A percentile compares a stretch with the other conserved stretches of the same genome.
These are phyloP conservation scores for Dionaea muscipula DNA, from an alignment of 179 eudicot species.

Conservation along the genomic window DNA sequence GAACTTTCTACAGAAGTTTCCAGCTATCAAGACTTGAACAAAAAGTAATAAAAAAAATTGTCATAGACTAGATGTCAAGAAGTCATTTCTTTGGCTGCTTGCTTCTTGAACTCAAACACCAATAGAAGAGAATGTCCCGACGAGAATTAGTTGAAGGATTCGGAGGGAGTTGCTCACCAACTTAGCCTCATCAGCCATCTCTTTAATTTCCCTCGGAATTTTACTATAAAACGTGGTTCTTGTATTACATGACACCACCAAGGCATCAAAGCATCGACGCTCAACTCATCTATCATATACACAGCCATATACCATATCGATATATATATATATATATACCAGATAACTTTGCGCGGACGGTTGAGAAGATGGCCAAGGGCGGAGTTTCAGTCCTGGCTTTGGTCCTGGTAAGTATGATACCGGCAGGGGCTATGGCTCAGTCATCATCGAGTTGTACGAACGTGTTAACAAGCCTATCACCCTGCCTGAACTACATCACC, in stretches of 20 bases:
- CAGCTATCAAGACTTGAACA: too few species aligned
- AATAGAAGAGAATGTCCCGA: not conserved
- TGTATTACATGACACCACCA: not conserved
- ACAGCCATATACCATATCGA: not conserved
- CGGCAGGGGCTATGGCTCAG: conserved; percentile 26
- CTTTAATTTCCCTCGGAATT: conserved; percentile 8
- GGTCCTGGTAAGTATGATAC: conserved; percentile 7
- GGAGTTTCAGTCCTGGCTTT: conserved; percentile 5
- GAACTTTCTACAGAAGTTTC: too few species aligned
- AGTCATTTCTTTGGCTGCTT: too few species aligned
- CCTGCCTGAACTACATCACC: conserved; percentile 40
- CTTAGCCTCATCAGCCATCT: not conserved
- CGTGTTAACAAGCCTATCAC: conserved; percentile 41
- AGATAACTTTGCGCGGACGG: too few species aligned
- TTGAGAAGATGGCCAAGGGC: not conserved
- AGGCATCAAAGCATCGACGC: not conserved
- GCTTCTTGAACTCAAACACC: not conserved
- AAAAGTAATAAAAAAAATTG: too few species aligned
- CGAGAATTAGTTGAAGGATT: not conserved
- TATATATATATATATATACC: not conserved
- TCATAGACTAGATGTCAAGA: too few species aligned
- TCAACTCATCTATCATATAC: not conserved
- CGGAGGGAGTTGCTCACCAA: conserved; percentile 7
- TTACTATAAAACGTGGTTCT: not conserved
- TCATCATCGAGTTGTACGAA: conserved; percentile 30